Base-by-base conservation (phyloP, 345 rosid species). In the Cardamine chenopodiifolia region DNA sequence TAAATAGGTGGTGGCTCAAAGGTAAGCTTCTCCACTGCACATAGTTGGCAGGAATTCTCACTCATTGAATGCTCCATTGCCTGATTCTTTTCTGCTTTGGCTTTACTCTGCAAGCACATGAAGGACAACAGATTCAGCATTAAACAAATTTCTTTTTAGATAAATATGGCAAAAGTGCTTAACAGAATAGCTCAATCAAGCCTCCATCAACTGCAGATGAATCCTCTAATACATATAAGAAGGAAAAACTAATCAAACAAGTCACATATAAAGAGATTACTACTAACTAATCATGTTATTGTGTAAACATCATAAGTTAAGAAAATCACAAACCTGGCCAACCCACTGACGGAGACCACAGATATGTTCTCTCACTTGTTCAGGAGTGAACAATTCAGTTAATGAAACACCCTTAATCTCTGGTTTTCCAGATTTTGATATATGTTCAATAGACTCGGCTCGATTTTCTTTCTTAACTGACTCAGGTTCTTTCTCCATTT, bases 1-100 rank as follows among this genome's bases (percentile, higher is more conserved):
- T 96, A 96, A 64, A 90, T 87, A 63, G 99, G 99, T 56, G 99
- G 98, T 26, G 99, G 99, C 81, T 96, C 99, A 88, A 96, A 96
- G 79, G 97, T 90, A 76, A 96, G 99, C 86, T 89, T 90, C 87
- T 96, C 99, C 75, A 96, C 99, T 20, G 99, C 99, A 87, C 99
- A 96, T 74, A 96, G 78, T 80, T 96, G 98, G 82, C 99, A 96
- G 60, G 96, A 96, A 78, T 96, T 96, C 85, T 96, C 99, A 85
- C 97, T 95, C 99, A 95, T 95, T 18, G 89, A 62, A 72, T 86
- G 96, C 89, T 90, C 99, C 98, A 96, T 89, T 62, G 98, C 99
- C 79, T 92, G 97, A 85, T 96, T 90, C 82, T 90, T 96, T 78
- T 96, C 99, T 8, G 86, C 98, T 86, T 96, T 96, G 19, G 99